Base-by-base conservation (phyloP, 768 basidiomycete species). In the Lactarius sp. region DNA sequence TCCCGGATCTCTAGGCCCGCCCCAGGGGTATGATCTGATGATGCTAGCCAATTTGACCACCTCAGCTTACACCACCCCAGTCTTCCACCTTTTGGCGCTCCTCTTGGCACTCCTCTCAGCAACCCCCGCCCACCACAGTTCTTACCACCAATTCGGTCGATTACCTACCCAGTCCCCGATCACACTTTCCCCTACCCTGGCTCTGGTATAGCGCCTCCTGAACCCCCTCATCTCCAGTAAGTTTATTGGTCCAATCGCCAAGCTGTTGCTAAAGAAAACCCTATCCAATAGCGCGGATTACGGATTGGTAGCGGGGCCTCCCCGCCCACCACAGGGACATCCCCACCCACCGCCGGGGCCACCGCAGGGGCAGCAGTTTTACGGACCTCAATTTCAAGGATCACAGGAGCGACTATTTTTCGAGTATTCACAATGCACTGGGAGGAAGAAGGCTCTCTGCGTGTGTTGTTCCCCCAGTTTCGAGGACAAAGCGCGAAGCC, bases 391-490 rank as follows among this genome's bases (percentile, higher is more conserved):
- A 55, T 74, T 75, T 52, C 70, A 76, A 37, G 75, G 74, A 72
- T 27, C 20, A 33, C 69, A 71, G 42, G 18, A n/a, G 6, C 69
- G 71, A 20, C 79, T 78, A 6, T 81, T 70, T 70, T 84, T 80
- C 76, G 77, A 82, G 71, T 83, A 83, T 65, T 82, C 81, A 1
- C 80, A 81, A 59, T 85, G 84, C 70, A 82, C 68, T 20, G 83
- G 83, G 4, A 77, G 71, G 67, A 76, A 78, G 69, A 85, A 82
- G 71, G 84, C 83, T 4, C 75, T 86, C 5, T 79, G 79, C 52
- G 80, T 81, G 69, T 68, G 81, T 69, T 56, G 63, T 8, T 27
- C 22, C 36, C 62, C 34, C 7, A 8, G 16, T 52, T 20, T 18
- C 31, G 12, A 42, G 44, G 42, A 8, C 51, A 10, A 22, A n/a